Conservation (phyloP, 2,329 filamentous ascomycete species). For the Xylariaceae sp. region DNA sequence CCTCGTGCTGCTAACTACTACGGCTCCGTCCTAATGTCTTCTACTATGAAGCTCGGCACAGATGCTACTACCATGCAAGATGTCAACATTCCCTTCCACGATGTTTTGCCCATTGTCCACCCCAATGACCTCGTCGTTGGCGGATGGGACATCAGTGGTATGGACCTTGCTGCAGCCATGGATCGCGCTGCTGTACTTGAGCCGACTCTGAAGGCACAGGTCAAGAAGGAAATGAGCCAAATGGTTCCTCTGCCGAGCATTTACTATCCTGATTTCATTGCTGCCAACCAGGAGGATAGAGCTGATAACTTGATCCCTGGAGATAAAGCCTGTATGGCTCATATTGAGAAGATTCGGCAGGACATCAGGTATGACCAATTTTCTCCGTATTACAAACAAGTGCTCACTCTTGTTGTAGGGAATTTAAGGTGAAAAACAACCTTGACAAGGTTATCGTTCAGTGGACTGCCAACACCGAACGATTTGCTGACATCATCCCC, state of each 20-base stretch:
- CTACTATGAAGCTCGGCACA: slow-evolving; percentile 94
- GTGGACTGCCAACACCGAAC: slow-evolving; percentile 99
- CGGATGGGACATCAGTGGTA: slow-evolving; percentile 94
- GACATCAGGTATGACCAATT: slow-evolving; percentile 74
- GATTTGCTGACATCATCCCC: slow-evolving; percentile 84
- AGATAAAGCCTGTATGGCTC: slow-evolving; percentile 81
- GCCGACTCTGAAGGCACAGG: slow-evolving; percentile 87
- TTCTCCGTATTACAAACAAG: background rate
- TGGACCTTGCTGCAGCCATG: slow-evolving; percentile 92
- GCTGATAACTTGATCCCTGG: slow-evolving; percentile 90
- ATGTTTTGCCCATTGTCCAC: slow-evolving; percentile 94
- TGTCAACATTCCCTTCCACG: slow-evolving; percentile 94
- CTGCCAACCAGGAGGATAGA: slow-evolving; percentile 95
- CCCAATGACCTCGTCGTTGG: slow-evolving; percentile 95
- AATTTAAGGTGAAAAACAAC: slow-evolving; percentile 85
- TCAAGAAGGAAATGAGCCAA: slow-evolving; percentile 90
- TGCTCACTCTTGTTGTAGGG: slow-evolving; percentile 52
- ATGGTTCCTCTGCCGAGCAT: slow-evolving; percentile 92
- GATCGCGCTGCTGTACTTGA: slow-evolving; percentile 94
- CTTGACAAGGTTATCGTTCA: slow-evolving; percentile 97
- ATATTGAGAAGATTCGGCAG: slow-evolving; percentile 90
- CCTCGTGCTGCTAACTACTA: slow-evolving; percentile 92
- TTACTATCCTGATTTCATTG: slow-evolving; percentile 99
- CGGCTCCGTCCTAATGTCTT: slow-evolving; percentile 95
- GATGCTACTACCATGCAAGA: slow-evolving; percentile 85